Evolutionary conservation across 495 filamentous ascomycete species (phyloP).

Genomic region (Talaromyces ruber): DNA sequence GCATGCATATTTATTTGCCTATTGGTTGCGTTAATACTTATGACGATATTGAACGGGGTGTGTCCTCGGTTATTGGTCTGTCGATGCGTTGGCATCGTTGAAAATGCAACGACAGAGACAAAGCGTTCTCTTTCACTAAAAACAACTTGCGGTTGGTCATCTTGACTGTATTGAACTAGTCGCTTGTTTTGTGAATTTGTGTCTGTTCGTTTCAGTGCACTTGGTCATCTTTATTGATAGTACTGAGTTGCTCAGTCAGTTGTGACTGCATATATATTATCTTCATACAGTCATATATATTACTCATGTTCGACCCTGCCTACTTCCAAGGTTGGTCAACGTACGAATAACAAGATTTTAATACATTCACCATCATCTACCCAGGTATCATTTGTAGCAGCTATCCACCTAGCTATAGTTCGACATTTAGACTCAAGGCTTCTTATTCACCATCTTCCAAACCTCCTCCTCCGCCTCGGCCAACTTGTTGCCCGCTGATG

Average conservation of each 20-base stretch:
- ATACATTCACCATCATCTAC: neutral
- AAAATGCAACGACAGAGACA: neutral
- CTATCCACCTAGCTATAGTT: neutral
- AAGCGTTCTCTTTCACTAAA: neutral
- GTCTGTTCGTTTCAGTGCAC: slow-evolving; percentile 3
- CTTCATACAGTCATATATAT: neutral
- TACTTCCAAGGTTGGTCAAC: neutral
- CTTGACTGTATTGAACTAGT: slow-evolving; percentile 28
- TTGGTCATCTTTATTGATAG: slow-evolving; percentile 31
- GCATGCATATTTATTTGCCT: neutral
- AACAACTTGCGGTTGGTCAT: slow-evolving; percentile 18
- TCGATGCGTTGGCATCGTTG: neutral
- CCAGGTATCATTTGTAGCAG: neutral
- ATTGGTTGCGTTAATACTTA: neutral
- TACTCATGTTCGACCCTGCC: neutral
- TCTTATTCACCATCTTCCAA: slow-evolving; percentile 60
- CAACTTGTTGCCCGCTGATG: slow-evolving; percentile 52
- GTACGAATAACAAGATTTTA: neutral
- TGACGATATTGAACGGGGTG: neutral
- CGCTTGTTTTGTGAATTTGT: neutral
- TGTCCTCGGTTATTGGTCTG: neutral
- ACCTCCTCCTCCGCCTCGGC: slow-evolving; percentile 57
- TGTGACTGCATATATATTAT: neutral
- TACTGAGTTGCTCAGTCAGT: slow-evolving; percentile 14
- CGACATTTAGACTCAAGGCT: slow-evolving; percentile 5